Evolutionary conservation across 2,329 filamentous ascomycete genomes (phyloP).

Genomic region (Hypoxylon sp.): DNA sequence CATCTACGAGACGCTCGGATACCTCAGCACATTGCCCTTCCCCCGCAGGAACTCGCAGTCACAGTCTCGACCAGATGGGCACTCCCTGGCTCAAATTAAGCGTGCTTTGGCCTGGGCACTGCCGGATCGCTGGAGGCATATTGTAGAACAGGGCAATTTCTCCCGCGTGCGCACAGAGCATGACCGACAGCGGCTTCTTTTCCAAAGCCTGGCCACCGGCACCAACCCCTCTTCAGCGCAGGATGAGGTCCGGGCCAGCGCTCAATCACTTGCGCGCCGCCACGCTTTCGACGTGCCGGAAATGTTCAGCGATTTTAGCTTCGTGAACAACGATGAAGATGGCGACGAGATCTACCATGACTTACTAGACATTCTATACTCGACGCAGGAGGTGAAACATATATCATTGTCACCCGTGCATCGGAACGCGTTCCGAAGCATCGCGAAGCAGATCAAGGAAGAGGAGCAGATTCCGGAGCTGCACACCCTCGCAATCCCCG

Average conservation of each 20-base stretch:
- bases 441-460: slow-evolving; percentile 27
- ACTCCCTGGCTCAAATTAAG: slow-evolving; percentile 21
- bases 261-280: slow-evolving; percentile 9
- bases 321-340: slow-evolving; percentile 35
- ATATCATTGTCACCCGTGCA: slow-evolving; percentile 23
- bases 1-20: slow-evolving; percentile 34
- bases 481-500: slow-evolving; percentile 24
- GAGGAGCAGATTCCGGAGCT: slow-evolving; percentile 15
- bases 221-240: slow-evolving; percentile 1
- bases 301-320: not conserved
- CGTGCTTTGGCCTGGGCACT: slow-evolving; percentile 37
- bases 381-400: slow-evolving; percentile 25
- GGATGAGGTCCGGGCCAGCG: slow-evolving; percentile 3
- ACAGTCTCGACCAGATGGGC: not conserved
- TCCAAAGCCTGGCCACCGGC: slow-evolving; percentile 40
- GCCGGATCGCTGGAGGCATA: slow-evolving; percentile 24
- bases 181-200: slow-evolving; percentile 39
- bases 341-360: slow-evolving; percentile 44
- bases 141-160: slow-evolving; percentile 26
- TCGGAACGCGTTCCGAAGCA: slow-evolving; percentile 25
- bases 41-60: not conserved
- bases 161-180: slow-evolving; percentile 32
- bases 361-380: slow-evolving; percentile 40
- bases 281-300: slow-evolving; percentile 17
- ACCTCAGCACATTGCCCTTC: slow-evolving; percentile 40